Evolutionary conservation across 1,284 basidiomycete species (phyloP).

Genomic region (Rhodotorula sp.): DNA sequence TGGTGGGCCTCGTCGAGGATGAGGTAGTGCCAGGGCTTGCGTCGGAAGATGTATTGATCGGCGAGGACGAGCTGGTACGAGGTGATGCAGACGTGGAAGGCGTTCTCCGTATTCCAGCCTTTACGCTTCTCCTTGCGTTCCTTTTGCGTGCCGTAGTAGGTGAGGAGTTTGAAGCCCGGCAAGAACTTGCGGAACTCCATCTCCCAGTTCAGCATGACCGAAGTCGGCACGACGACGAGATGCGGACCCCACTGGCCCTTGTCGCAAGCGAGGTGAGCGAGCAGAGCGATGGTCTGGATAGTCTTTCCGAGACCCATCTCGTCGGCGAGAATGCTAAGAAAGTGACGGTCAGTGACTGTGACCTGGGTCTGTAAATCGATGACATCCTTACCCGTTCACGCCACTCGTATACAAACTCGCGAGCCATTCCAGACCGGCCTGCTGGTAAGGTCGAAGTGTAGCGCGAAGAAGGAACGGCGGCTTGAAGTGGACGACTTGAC

Average conservation of each 20-base stretch:
- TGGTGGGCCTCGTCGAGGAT: slow-evolving; percentile 96
- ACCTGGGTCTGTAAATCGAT: not conserved
- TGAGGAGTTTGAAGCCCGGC: slow-evolving; percentile 86
- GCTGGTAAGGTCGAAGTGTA: slow-evolving; percentile 87
- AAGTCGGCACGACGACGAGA: slow-evolving; percentile 91
- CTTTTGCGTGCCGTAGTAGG: slow-evolving; percentile 88
- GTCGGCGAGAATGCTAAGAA: slow-evolving; percentile 64
- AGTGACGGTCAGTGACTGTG: not conserved
- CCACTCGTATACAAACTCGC: slow-evolving; percentile 82
- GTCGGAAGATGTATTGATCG: slow-evolving; percentile 90
- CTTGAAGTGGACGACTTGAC: slow-evolving; percentile 41
- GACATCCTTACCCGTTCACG: slow-evolving; percentile 67
- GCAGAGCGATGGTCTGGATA: slow-evolving; percentile 89
- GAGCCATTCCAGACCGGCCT: slow-evolving; percentile 92
- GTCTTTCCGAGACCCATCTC: slow-evolving; percentile 68
- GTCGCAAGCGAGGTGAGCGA: slow-evolving; percentile 92
- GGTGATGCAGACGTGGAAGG: slow-evolving; percentile 95
- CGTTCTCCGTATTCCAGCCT: slow-evolving; percentile 90
- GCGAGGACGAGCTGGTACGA: slow-evolving; percentile 90
- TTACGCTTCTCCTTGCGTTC: slow-evolving; percentile 89
- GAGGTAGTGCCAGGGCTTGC: slow-evolving; percentile 96
- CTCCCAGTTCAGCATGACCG: slow-evolving; percentile 95
- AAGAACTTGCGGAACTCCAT: slow-evolving; percentile 99
- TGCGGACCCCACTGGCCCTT: slow-evolving; percentile 96
- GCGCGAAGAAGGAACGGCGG: slow-evolving; percentile 83